Base-by-base conservation (phyloP, 2,329 filamentous ascomycete genomes). In the Ciborinia camelliae region DNA sequence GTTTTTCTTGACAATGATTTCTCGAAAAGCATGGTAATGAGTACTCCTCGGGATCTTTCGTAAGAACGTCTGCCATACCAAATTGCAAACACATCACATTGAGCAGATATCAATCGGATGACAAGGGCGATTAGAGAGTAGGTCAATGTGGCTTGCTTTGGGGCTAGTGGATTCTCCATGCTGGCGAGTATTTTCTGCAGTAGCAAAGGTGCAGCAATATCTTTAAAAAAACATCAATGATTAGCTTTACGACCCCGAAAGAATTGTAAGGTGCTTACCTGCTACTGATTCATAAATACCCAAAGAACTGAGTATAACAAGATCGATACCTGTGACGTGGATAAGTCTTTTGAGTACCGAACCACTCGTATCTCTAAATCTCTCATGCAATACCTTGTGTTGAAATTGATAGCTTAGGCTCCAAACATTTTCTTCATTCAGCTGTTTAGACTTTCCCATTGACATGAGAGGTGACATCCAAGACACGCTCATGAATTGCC, bases 61-160 rank as follows among this genome's bases (percentile, higher is more conserved):
- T 97, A 97, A 35, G 86, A 86, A 66, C 93, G 86, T 68, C 92
- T 85, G n/a, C 87, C 86, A 73, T 90, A 96, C 92, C 92, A 97
- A 0, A 92, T 79, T 30, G 80, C 85, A 71, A 93, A 85, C 0
- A 92, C 86, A 6, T 82, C 82, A 0, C 84, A 84, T 70, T 94
- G 90, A 1, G 84, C 81, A 10, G 83, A 81, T 8, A 88, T 72
- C 1, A 92, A 76, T 41, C 89, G 83, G 4, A 86, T 77, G 2
- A 83, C 71, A 2, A 93, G 77, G 4, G 85, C 85, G 2, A 90
- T 73, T 0, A 84, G 72, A 1, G 89, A 88, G 73, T 90, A 94
- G 0, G 84, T 84, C 45, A 91, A 74, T 0, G 89, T 85, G 1
- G 85, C 82, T 41, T 81, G 79, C 57, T 80, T 81, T 2, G 84